A percentile compares a stretch with the other conserved stretches of the same genome.
These are phyloP conservation scores for Gastrolobium bilobum DNA, from an alignment of 306 rosid genomes.

Conservation along the genomic window DNA sequence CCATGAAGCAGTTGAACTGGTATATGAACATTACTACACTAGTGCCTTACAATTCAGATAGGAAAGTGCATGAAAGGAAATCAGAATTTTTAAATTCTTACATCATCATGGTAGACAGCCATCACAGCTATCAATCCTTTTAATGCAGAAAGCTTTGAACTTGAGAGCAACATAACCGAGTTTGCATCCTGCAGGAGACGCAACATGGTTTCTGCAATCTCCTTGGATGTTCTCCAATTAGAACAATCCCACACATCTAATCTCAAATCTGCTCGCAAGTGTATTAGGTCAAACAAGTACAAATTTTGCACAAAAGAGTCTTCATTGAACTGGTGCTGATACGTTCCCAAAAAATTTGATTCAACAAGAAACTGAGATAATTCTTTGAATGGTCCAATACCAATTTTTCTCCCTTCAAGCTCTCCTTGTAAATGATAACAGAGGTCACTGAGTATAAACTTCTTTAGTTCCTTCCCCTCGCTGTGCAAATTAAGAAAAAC, in stretches of 20 bases:
- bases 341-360: slow-evolving; percentile 62
- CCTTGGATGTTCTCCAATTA: slow-evolving; percentile 80
- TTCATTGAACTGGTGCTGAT: slow-evolving; percentile 64
- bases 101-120: slow-evolving; percentile 70
- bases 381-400: slow-evolving; percentile 84
- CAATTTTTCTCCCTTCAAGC: slow-evolving; percentile 89
- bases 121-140: slow-evolving; percentile 69
- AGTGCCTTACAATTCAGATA: slow-evolving; percentile 2
- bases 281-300: slow-evolving; percentile 72
- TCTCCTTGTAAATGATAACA: slow-evolving; percentile 94
- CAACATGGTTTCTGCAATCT: slow-evolving; percentile 78
- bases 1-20: slow-evolving; percentile 28
- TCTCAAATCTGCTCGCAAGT: slow-evolving; percentile 75
- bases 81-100: slow-evolving; percentile 60
- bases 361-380: slow-evolving; percentile 72
- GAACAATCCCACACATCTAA: slow-evolving; percentile 82
- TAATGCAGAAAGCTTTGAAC: slow-evolving; percentile 79
- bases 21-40: slow-evolving; percentile 25
- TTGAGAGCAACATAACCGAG: slow-evolving; percentile 68
- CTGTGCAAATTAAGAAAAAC: slow-evolving; percentile 56
- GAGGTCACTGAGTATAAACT: slow-evolving; percentile 86
- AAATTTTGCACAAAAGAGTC: slow-evolving; percentile 66
- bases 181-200: slow-evolving; percentile 74
- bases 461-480: slow-evolving; percentile 78
- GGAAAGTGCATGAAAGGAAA: slow-evolving; percentile 37